Evolutionary conservation across 2,329 filamentous ascomycete genomes (phyloP).

Genomic region (Arthrocladium fulminans): DNA sequence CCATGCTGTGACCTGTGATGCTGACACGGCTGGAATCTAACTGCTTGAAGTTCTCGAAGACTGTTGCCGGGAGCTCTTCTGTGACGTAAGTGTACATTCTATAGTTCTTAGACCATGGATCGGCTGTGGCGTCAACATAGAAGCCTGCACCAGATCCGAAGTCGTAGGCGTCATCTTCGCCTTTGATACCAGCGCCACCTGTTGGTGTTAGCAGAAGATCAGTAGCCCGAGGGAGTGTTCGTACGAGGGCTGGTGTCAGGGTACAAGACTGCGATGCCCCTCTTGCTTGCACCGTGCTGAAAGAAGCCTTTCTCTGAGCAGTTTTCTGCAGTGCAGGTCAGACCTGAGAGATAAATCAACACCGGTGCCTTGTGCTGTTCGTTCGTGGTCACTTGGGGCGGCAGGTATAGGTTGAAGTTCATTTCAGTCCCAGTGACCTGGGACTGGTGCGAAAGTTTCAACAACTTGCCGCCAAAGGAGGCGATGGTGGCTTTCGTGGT

Average conservation of each 20-base stretch:
- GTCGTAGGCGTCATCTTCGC: conserved; percentile 82
- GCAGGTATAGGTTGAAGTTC: conserved; percentile 86
- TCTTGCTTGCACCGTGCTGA: conserved; percentile 68
- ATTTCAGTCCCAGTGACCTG: conserved; percentile 74
- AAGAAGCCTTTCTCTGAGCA: conserved; percentile 77
- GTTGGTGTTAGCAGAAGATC: conserved; percentile 8
- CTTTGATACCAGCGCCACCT: conserved; percentile 68
- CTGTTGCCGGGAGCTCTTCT: conserved; percentile 68
- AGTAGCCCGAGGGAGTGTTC: conserved; percentile 18
- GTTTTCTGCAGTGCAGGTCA: conserved; percentile 88
- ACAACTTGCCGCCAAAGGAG: conserved; percentile 86
- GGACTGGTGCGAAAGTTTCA: conserved; percentile 85
- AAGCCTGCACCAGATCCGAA: conserved; percentile 90
- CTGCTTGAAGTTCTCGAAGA: conserved; percentile 63
- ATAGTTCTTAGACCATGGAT: conserved; percentile 70
- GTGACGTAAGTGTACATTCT: conserved; percentile 92
- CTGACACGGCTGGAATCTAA: conserved; percentile 64
- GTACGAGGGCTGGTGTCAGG: conserved; percentile 87
- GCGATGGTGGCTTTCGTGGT: conserved; percentile 81
- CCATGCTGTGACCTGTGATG: conserved; percentile 95
- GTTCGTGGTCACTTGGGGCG: conserved; percentile 53
- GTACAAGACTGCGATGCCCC: conserved; percentile 85
- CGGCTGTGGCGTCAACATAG: conserved; percentile 76
- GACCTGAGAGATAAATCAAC: conserved; percentile 83
- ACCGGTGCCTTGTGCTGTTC: conserved; percentile 62